Conservation (phyloP, 108 stramenopile species). For the Nitzschia sp. region DNA sequence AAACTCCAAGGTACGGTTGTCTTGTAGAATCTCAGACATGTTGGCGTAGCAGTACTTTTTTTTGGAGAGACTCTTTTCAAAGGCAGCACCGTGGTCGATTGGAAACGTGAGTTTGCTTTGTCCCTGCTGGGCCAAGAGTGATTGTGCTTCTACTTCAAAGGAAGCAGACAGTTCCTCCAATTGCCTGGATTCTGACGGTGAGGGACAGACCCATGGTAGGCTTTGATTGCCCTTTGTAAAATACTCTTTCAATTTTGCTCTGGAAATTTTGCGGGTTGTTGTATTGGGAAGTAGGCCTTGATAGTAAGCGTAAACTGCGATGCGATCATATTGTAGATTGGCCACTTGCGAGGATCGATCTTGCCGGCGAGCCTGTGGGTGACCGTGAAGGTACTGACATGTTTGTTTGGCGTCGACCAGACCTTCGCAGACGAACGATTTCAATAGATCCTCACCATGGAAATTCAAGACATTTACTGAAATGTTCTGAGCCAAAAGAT, state of each 20-base stretch:
- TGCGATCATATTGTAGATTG: constrained; percentile 8
- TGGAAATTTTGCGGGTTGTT: not conserved
- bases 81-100: not conserved
- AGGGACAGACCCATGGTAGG: constrained; percentile 17
- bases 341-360: not conserved
- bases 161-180: not conserved
- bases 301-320: constrained; percentile 2
- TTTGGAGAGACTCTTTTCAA: not conserved
- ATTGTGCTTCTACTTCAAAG: constrained; percentile 8
- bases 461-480: constrained; percentile 4
- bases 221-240: not conserved
- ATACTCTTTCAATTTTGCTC: not conserved
- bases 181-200: not conserved
- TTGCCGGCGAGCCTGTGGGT: not conserved
- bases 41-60: constrained; percentile 8
- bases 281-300: not conserved
- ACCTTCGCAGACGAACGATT: constrained; percentile 5
- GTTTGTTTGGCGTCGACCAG: not conserved
- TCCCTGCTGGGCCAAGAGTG: not conserved
- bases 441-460: constrained; percentile 9
- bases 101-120: not conserved
- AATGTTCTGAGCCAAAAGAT: not conserved
- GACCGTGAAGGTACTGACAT: not conserved
- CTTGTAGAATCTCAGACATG: not conserved
- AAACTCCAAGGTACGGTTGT: not conserved